Evolutionary conservation across 2,329 filamentous ascomycete species (phyloP), one percentile per base, ranked within the genome.

Genomic region (Fusarium duplospermum): DNA sequence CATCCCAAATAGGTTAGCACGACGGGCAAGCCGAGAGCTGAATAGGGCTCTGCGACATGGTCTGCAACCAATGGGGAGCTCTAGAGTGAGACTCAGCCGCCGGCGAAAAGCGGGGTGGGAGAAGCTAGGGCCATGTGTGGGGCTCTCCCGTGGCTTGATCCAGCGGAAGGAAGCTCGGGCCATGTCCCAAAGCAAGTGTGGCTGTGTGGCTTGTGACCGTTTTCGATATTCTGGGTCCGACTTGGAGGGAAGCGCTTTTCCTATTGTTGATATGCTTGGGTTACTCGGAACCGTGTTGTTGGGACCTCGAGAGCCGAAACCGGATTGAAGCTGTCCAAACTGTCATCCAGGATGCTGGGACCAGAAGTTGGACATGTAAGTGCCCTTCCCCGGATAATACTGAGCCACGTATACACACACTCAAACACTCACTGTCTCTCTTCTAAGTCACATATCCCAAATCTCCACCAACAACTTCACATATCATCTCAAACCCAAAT

Each of bases 11-110:
- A 36, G 76, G 78, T 61, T 79, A 79, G 66, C 59, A 60, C 66
- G 70, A 70, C 78, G 78, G 78, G 56, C 72, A 74, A 50, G 67
- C 78, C 78, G 78, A 79, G 56, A 79, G 78, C 78, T 79, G 78
- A 79, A 70, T 62, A 14, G 61, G 22, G 50, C 47, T 52, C 24
- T 29, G n/a, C 24, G 24, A 52, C 47, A 52, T n/a, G 47, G 24
- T 11, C 16, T 52, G 14, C 11, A 13, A 4, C 76, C 76, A 78
- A 77, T 77, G 45, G 70, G 13, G 31, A 36, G 36, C 20, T 18
- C 8, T 31, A 18, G 22, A 33, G 31, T 16, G 29, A 20, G 22
- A 50, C 69, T 65, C 65, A 64, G 71, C 72, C 72, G 72, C 64
- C 40, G 71, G 67, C 42, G 45, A 70, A 40, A 50, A 42, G 52